Conservation (phyloP, 1,284 basidiomycete species). For the Leccinum solheimii region DNA sequence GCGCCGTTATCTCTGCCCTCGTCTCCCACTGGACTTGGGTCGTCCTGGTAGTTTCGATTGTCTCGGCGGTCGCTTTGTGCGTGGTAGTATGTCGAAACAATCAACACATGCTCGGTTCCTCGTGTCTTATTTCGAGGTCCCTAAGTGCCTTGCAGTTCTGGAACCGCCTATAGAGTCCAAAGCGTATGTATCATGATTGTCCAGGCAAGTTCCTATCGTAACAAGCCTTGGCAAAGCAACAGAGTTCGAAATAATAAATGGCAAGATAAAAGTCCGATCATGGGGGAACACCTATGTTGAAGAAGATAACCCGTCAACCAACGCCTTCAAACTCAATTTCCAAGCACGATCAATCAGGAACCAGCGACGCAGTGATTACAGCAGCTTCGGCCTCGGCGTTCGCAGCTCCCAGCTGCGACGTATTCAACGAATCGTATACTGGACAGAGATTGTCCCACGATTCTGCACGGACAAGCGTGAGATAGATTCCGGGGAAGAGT, state of each 20-base stretch:
- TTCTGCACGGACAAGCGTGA: conserved; percentile 7
- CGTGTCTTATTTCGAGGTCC: neutral
- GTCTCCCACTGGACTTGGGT: neutral
- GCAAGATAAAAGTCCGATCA: neutral
- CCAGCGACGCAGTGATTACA: conserved; percentile 7
- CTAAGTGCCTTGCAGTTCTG: neutral
- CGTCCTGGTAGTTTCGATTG: neutral
- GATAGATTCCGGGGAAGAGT: neutral
- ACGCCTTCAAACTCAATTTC: neutral
- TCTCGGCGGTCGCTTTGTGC: neutral
- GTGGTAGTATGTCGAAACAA: neutral
- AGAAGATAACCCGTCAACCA: neutral
- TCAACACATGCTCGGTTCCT: neutral
- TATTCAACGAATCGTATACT: conserved; percentile 17
- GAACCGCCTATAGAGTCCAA: neutral
- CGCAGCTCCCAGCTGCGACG: conserved; percentile 25
- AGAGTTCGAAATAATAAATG: neutral
- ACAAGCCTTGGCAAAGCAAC: neutral
- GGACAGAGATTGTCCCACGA: conserved; percentile 30
- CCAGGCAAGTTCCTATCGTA: neutral
- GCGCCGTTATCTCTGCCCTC: neutral
- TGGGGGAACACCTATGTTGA: neutral
- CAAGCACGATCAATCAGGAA: conserved; percentile 12
- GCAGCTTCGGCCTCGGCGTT: conserved; percentile 19
- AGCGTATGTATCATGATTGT: neutral